Base-by-base conservation (phyloP, 2,329 filamentous ascomycete species). In the Hirsutella minnesotensis region DNA sequence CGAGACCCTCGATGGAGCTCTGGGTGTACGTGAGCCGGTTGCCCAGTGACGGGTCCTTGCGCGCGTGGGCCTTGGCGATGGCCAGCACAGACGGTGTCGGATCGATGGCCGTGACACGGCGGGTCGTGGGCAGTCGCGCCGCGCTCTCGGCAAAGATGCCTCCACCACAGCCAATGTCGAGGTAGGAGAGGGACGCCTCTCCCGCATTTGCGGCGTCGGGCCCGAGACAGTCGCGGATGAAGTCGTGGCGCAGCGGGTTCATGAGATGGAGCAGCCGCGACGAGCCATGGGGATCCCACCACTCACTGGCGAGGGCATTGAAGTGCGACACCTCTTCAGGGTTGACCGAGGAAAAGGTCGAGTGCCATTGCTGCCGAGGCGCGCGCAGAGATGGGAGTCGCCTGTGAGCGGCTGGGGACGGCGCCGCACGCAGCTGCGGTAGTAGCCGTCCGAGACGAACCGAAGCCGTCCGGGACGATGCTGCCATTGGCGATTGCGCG, bases 201-300 rank as follows among this genome's bases (percentile, higher is more conserved):
- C 51, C 38, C 42, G 54, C 50, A 40, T 65, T 50, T 9, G 27
- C 37, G 3, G 62, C 47, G 38, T 73, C 69, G 18, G 76, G 73
- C 49, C 54, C 53, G 38, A 82, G 75, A 58, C 90, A 95, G 48
- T 69, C 66, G 19, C 72, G 72, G 61, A 95, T 92, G 65, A 96
- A 96, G 64, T 88, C 81, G 67, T 96, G 89, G 29, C 92, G 88
- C 38, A 95, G 77, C 2, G 92, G 92, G 66, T 98, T 96, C 90
- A 98, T 96, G 51, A 95, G 81, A 64, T 98, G 92, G 2, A 98
- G 79, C 45, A 95, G 79, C 33, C 90, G 80, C 4, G 88, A 95
- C 7, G 90, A 83, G 41, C 92, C 92, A 58, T 95, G 81, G 1
- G 90, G 86, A 64, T 96, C 89, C 92, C 92, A 98, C 92, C 92